Evolutionary conservation across 1,139 yeast genomes (phyloP).

Genomic region (Arxiozyma telluris): DNA sequence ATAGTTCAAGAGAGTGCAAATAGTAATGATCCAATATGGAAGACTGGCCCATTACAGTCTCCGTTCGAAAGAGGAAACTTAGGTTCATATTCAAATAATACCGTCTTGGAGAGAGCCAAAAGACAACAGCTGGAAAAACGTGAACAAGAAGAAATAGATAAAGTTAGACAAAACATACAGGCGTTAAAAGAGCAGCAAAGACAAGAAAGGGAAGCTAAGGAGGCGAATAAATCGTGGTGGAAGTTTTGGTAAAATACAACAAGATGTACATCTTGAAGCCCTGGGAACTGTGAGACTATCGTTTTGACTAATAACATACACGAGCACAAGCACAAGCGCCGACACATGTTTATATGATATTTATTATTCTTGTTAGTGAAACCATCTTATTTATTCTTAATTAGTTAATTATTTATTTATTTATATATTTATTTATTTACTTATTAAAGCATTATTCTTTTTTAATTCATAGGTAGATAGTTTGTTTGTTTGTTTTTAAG

Average conservation of each 20-base stretch:
- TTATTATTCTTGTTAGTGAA: neutral
- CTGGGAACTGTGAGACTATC: neutral
- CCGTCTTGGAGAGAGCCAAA: neutral
- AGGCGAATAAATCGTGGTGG: constrained; percentile 5
- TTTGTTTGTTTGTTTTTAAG: too few relatives aligned
- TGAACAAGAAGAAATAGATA: neutral
- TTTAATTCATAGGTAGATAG: too few relatives aligned
- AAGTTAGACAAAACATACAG: neutral
- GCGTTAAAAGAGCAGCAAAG: constrained; percentile 32
- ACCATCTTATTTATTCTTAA: neutral
- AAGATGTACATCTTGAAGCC: neutral
- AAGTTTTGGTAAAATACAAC: constrained; percentile 5
- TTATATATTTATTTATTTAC: too few relatives aligned
- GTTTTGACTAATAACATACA: too few relatives aligned
- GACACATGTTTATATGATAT: neutral
- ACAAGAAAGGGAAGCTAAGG: constrained; percentile 37
- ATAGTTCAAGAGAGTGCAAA: constrained; percentile 53
- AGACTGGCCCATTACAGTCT: constrained; percentile 56
- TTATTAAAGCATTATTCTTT: too few relatives aligned
- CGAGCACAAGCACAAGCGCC: neutral
- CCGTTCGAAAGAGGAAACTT: constrained; percentile 47
- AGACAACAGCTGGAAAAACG: neutral
- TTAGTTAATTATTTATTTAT: too few relatives aligned
- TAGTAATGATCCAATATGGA: constrained; percentile 73
- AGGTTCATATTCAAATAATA: neutral